These are phyloP conservation scores for Komagataella pastoris DNA, from an alignment of 805 yeast genomes.

Conservation along the genomic window DNA sequence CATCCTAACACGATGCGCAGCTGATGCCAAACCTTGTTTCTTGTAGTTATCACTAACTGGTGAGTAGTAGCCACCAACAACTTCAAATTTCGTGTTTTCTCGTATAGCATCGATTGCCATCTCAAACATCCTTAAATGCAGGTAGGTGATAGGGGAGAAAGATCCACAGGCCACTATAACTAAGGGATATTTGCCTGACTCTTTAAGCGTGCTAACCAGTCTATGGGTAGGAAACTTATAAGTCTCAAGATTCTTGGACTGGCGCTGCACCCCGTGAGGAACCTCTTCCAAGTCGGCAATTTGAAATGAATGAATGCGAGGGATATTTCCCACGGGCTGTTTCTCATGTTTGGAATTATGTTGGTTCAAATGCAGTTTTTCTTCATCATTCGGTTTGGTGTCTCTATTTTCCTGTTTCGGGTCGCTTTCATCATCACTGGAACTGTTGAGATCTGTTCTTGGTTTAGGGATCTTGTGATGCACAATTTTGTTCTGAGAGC, in stretches of 20 bases:
- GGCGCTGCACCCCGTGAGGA: slow-evolving; percentile 87
- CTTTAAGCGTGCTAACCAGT: slow-evolving; percentile 52
- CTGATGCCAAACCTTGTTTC: slow-evolving; percentile 84
- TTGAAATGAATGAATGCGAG: slow-evolving; percentile 39
- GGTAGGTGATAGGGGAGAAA: slow-evolving; percentile 88
- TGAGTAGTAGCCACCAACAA: slow-evolving; percentile 90
- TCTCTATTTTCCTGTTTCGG: neutral
- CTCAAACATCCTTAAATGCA: slow-evolving; percentile 94
- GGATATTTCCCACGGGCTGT: slow-evolving; percentile 15
- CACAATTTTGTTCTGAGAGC: neutral
- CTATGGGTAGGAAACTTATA: slow-evolving; percentile 86
- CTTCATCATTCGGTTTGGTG: neutral
- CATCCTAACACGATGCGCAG: slow-evolving; percentile 90
- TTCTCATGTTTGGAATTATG: neutral
- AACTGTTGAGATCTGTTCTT: neutral
- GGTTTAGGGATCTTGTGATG: neutral
- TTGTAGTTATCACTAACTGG: slow-evolving; percentile 91
- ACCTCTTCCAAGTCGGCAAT: slow-evolving; percentile 95
- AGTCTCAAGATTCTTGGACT: slow-evolving; percentile 54
- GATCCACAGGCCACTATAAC: slow-evolving; percentile 97
- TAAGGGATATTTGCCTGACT: slow-evolving; percentile 72
- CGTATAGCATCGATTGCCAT: slow-evolving; percentile 93
- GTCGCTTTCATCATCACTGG: neutral
- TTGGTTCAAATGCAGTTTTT: neutral
- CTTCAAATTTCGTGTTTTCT: slow-evolving; percentile 89